Base-by-base conservation (phyloP, 768 basidiomycete genomes). In the Trametes cinnabarina region DNA sequence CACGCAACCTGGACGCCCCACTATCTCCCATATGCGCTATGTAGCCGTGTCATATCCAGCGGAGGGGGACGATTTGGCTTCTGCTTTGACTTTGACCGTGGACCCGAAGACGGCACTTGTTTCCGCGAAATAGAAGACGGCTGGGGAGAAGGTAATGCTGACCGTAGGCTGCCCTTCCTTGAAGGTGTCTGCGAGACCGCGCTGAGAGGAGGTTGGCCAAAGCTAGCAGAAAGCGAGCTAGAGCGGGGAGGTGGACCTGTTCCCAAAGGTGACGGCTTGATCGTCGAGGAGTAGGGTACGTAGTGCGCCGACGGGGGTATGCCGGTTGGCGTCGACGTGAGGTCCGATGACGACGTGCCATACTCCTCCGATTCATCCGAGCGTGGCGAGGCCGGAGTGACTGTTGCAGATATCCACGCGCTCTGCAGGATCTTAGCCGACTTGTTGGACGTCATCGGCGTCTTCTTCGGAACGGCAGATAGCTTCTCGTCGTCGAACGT, bases 41-140 rank as follows among this genome's bases (percentile, higher is more conserved):
- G 60, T 43, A 61, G 55, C 14, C 60, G 55, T 34, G 55, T 52
- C 60, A 61, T 61, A 51, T 61, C 60, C 35, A 61, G 49, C 40
- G 60, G 60, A n/a, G 60, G 60, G 11, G 60, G 60, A 22, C 60
- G 60, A 15, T 32, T 57, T 19, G 50, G 43, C 55, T 57, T 56
- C 39, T 55, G 60, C 51, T 61, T 61, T 32, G 50, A 43, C 50
- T 61, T 61, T 32, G 37, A 44, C n/a, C 54, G 54, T 39, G 54
- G 25, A 30, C 37, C 54, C 3, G 54, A 47, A 20, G 47, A 49
- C 8, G 43, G 49, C 42, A 30, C 25, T 42, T 39, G 41, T 40
- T 51, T 47, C 54, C 47, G 26, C 28, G 30, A 6, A 22, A 37
- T 22, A 8, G 47, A 40, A 9, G 34, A 41, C 48, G 53, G 54